phyloP scores from a whole-genome alignment of 129 eudicot species.

The Centella asiatica region DNA sequence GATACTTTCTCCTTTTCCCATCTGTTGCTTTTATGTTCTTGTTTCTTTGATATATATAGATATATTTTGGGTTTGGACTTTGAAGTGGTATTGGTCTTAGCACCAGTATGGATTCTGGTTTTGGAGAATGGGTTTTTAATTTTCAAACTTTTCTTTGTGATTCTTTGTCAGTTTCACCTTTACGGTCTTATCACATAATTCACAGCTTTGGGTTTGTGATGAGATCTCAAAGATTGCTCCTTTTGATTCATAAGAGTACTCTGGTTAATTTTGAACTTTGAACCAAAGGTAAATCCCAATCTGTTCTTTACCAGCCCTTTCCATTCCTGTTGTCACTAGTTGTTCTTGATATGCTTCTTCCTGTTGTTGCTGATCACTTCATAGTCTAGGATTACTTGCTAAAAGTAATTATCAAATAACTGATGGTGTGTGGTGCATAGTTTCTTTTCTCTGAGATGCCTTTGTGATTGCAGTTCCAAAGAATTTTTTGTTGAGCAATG shows the following conservation, averaged over 20 bases:
- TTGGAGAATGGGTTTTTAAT: background rate
- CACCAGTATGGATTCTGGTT: slow-evolving; percentile 4
- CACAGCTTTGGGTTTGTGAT: slow-evolving; percentile 9
- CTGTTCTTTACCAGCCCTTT: slow-evolving; percentile 1
- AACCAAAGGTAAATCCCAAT: background rate
- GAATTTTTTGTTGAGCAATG: slow-evolving; percentile 24
- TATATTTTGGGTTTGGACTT: background rate
- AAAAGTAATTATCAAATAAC: no score
- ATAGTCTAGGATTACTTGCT: background rate
- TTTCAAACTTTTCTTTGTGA: background rate
- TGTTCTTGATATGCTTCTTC: background rate
- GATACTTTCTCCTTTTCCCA: slow-evolving; percentile 10
- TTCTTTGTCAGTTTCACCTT: background rate
- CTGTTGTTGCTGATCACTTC: background rate
- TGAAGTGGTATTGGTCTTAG: background rate
- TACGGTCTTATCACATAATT: background rate
- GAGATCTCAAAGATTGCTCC: slow-evolving; percentile 2
- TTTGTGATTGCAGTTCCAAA: slow-evolving; percentile 40
- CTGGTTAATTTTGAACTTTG: background rate
- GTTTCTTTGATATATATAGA: background rate
- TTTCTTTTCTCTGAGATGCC: slow-evolving; percentile 21
- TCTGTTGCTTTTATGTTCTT: background rate
- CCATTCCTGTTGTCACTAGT: slow-evolving; percentile 27
- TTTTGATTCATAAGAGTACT: background rate
- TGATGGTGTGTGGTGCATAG: slow-evolving; percentile 8